Evolutionary conservation across 306 rosid species (phyloP).

Genomic region (Lotus japonicus): DNA sequence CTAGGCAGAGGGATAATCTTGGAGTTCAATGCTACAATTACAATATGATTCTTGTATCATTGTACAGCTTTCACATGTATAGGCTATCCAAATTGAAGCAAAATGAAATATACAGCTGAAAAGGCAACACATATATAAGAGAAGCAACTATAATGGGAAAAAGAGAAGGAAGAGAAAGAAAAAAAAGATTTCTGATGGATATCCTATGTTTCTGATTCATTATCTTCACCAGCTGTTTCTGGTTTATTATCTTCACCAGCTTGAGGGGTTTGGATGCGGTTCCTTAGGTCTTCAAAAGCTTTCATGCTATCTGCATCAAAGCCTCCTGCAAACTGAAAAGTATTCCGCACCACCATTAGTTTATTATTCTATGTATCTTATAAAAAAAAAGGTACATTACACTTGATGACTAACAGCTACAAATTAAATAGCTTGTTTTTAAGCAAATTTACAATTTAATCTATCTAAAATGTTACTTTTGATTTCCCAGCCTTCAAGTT

Average conservation of each 20-base stretch:
- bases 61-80: conserved; percentile 22
- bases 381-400: neutral
- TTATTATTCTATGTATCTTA: neutral
- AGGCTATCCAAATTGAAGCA: conserved; percentile 22
- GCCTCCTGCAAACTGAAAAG: conserved; percentile 89
- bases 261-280: conserved; percentile 47
- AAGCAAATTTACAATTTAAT: neutral
- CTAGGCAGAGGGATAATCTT: neutral
- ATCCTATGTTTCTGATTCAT: conserved; percentile 38
- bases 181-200: neutral
- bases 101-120: conserved; percentile 35
- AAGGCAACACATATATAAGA: neutral
- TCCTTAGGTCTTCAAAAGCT: conserved; percentile 85
- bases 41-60: conserved; percentile 18
- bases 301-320: conserved; percentile 93
- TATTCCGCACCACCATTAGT: conserved; percentile 14
- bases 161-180: neutral
- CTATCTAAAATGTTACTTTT: neutral
- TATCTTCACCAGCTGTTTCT: conserved; percentile 46
- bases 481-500: neutral
- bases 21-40: neutral
- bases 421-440: neutral
- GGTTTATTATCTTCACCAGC: conserved; percentile 46
- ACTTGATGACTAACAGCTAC: neutral
- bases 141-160: neutral